Conservation (phyloP, 192 early-diverging fungal species). For the Helicostylum pulchrum region DNA sequence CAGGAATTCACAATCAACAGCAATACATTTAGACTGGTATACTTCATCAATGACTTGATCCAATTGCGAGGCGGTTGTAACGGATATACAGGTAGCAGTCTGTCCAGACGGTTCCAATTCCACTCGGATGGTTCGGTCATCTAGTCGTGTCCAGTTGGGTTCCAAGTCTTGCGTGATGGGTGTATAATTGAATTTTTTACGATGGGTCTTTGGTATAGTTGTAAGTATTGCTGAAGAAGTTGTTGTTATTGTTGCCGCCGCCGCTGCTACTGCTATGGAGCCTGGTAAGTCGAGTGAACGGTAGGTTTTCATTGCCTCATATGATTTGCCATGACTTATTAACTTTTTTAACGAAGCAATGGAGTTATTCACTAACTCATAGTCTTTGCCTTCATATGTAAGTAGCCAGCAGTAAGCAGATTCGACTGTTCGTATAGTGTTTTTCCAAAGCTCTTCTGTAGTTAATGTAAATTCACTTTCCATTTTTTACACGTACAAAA, state of each 20-base stretch:
- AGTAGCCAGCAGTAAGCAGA: constrained; percentile 6
- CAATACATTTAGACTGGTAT: not conserved
- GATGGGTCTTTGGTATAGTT: not conserved
- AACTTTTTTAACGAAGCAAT: constrained; percentile 10
- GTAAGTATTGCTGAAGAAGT: not conserved
- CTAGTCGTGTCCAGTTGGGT: constrained; percentile 17
- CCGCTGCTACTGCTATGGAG: too few species aligned
- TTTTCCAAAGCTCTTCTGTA: constrained; percentile 5
- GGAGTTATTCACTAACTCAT: constrained; percentile 5
- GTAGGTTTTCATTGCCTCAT: constrained; percentile 9
- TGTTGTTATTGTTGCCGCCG: not conserved
- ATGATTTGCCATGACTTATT: not conserved
- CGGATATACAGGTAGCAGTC: constrained; percentile 1
- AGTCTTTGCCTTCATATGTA: constrained; percentile 12
- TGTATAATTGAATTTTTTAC: not conserved
- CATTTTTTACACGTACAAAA: not conserved
- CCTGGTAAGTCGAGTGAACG: not conserved
- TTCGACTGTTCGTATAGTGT: constrained; percentile 1
- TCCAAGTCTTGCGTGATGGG: not conserved
- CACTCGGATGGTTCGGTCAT: constrained; percentile 1
- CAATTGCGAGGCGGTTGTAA: constrained; percentile 20
- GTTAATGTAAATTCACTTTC: not conserved
- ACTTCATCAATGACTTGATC: constrained; percentile 15
- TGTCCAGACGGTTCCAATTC: not conserved
- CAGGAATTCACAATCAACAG: constrained; percentile 36